Evolutionary conservation across 2,329 filamentous ascomycete species (phyloP).

Genomic region (Nothopassalora personata): DNA sequence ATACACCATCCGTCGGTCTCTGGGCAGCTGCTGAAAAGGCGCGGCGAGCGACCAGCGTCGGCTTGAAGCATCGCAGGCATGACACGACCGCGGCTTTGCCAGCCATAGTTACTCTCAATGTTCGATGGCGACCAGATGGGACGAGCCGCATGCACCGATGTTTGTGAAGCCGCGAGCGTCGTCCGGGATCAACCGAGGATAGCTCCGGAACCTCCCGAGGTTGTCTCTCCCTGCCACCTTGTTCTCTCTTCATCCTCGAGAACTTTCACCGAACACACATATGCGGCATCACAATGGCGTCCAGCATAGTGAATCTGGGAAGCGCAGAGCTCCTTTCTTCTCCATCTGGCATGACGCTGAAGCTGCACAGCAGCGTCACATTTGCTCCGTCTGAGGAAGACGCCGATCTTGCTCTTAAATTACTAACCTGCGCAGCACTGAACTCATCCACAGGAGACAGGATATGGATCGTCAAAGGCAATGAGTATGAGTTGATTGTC

Average conservation of each 20-base stretch:
- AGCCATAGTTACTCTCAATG: not conserved
- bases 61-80: not conserved
- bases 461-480: conserved; percentile 33
- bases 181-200: not conserved
- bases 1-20: conserved; percentile 53
- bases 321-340: not conserved
- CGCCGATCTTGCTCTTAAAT: conserved; percentile 1
- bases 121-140: not conserved
- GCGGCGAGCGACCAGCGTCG: not conserved
- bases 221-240: not conserved
- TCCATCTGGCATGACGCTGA: conserved; percentile 17
- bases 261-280: not conserved
- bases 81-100: not conserved
- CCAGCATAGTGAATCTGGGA: not conserved
- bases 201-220: not conserved
- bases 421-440: conserved; percentile 9
- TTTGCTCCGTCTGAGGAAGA: conserved; percentile 20
- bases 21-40: conserved; percentile 15
- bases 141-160: not conserved
- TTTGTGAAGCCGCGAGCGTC: not conserved
- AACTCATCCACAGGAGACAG: not conserved
- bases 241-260: not conserved
- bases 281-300: conserved; percentile 5
- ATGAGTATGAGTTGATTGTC: conserved; percentile 31
- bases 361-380: conserved; percentile 16